Evolutionary conservation across 352 stramenopile genomes (phyloP).

Genomic region (Globisporangium cylindrosporum): DNA sequence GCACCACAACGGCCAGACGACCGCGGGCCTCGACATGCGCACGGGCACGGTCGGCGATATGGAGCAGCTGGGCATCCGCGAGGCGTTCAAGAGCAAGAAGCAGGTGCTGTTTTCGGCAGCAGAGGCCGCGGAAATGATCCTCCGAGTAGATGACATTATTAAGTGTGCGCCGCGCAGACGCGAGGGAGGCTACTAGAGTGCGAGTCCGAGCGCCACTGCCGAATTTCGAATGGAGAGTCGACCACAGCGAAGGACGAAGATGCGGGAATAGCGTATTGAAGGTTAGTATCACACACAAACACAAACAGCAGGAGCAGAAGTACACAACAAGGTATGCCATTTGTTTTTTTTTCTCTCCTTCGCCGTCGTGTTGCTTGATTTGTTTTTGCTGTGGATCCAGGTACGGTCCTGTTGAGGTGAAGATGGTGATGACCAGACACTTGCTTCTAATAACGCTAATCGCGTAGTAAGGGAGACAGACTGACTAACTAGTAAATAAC

Average conservation of each 20-base stretch:
- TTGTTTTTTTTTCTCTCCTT: slow-evolving; percentile 1
- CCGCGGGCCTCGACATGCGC: slow-evolving; percentile 96
- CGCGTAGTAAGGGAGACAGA: neutral
- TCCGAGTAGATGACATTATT: slow-evolving; percentile 99
- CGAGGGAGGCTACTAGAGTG: slow-evolving; percentile 39
- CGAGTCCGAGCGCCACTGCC: neutral
- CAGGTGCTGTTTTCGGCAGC: slow-evolving; percentile 97
- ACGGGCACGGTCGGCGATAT: slow-evolving; percentile 96
- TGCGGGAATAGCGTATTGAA: neutral
- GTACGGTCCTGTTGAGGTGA: too few relatives aligned
- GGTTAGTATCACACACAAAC: slow-evolving; percentile 9
- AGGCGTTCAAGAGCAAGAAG: slow-evolving; percentile 95
- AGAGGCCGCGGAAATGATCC: slow-evolving; percentile 99
- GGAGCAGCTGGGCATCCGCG: slow-evolving; percentile 95
- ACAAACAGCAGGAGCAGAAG: slow-evolving; percentile 4
- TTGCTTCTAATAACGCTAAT: too few relatives aligned
- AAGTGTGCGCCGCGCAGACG: slow-evolving; percentile 89
- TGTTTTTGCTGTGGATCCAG: neutral
- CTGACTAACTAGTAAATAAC: too few relatives aligned
- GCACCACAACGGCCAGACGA: slow-evolving; percentile 90
- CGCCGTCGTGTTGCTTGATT: neutral
- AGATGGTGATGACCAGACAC: neutral
- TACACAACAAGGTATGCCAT: slow-evolving; percentile 8
- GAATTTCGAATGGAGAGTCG: too few relatives aligned
- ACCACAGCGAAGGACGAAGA: neutral